Evolutionary conservation across 2,329 filamentous ascomycete species (phyloP), one percentile per base, ranked within the genome.

Genomic region (Neofusicoccum parvum): DNA sequence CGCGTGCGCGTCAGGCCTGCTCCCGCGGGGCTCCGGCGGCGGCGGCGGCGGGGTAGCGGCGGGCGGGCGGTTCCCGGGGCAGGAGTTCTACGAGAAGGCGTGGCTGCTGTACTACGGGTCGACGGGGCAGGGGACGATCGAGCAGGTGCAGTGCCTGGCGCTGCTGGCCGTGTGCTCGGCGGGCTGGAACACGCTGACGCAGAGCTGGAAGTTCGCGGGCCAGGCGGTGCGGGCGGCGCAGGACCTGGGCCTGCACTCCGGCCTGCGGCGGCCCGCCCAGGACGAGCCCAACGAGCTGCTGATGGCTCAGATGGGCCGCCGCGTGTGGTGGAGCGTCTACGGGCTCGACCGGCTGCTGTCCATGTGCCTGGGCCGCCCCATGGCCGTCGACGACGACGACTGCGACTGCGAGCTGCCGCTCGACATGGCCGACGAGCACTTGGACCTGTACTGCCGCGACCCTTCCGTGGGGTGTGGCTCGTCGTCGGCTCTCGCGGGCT

Each of bases 251-350:
- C 15, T 48, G 43, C 56, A 60, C 41, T 23, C n/a, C 11, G 56
- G 41, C 39, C n/a, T 48, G 32, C 56, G 56, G 27, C 27, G 54
- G 54, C 56, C 56, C 27, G 56, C 56, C 23, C 41, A 48, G n/a
- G 56, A 48, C 32, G 43, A 37, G 12, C 43, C 56, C 15, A 37
- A 48, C n/a, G 32, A 60, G 34, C 17, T 48, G 32, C 17, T 46
- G 17, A 36, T 36, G 32, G 56, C 36, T n/a, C 43, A 48, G 41
- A 20, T 39, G 41, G 27, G 43, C 15, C 41, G 39, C 27, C 56
- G 43, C 27, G 56, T 36, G 43, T 60, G 41, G 56, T 60, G 39
- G 54, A 59, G 54, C 39, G 41, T 59, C 54, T 59, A 59, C 54
- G 54, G 56, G 9, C 56, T 60, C 10, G 39, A 45, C n/a, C 14